Conservation (phyloP, 331 rosid genomes). For the Prunus yedoensis region DNA sequence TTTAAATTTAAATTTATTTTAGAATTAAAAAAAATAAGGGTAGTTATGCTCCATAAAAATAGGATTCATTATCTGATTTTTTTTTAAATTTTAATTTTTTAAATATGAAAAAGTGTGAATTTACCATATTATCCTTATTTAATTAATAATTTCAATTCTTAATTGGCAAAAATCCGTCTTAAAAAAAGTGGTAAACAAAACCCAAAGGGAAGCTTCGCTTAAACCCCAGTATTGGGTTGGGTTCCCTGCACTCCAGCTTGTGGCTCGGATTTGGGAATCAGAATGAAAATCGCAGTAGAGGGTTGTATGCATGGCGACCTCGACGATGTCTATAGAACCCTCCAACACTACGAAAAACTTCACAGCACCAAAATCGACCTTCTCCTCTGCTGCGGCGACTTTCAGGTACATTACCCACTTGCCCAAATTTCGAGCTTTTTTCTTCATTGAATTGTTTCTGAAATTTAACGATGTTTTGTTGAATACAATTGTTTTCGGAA, state of each 20-base stretch:
- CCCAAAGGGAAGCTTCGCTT: neutral
- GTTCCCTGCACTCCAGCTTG: neutral
- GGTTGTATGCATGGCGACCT: constrained; percentile 99
- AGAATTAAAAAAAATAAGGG: too few species aligned
- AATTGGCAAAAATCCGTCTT: too few species aligned
- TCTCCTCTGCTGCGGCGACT: constrained; percentile 95
- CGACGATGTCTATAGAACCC: constrained; percentile 78
- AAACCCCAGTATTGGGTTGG: neutral
- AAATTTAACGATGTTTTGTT: neutral
- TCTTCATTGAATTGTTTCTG: neutral
- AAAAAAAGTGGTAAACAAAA: neutral
- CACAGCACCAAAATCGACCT: constrained; percentile 80
- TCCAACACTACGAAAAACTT: constrained; percentile 53
- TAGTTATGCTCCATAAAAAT: too few species aligned
- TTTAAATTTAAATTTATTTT: too few species aligned
- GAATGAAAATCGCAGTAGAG: constrained; percentile 81
- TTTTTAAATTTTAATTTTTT: too few species aligned
- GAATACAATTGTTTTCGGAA: neutral
- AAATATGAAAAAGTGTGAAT: too few species aligned
- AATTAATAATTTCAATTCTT: too few species aligned
- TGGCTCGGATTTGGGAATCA: too few species aligned
- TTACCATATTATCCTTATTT: too few species aligned
- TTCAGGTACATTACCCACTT: constrained; percentile 44
- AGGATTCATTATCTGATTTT: too few species aligned
- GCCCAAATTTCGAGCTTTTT: neutral